These are phyloP conservation scores for Basidioascus undulatus DNA, from an alignment of 768 basidiomycete species.

Conservation along the genomic window DNA sequence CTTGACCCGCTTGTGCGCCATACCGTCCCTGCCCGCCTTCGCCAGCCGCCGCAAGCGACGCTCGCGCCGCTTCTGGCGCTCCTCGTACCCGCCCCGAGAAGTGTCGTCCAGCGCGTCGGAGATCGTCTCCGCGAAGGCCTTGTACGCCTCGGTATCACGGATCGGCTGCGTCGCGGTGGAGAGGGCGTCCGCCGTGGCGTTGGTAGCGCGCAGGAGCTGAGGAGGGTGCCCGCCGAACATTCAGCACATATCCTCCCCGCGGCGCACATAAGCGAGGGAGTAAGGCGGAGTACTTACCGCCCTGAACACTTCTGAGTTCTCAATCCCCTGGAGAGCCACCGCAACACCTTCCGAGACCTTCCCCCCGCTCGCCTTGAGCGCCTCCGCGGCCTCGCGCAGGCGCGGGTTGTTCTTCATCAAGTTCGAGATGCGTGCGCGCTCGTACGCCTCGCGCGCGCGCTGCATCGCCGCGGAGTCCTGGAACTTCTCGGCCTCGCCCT, in stretches of 20 bases:
- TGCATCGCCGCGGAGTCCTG: slow-evolving; percentile 96
- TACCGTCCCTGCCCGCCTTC: slow-evolving; percentile 31
- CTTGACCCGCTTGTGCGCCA: slow-evolving; percentile 27
- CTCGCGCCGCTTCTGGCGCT: slow-evolving; percentile 54
- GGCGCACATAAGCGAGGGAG: not conserved
- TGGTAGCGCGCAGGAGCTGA: slow-evolving; percentile 67
- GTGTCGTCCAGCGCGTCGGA: slow-evolving; percentile 74
- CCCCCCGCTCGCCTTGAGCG: slow-evolving; percentile 66
- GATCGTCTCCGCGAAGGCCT: slow-evolving; percentile 63
- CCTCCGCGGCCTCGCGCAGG: slow-evolving; percentile 75
- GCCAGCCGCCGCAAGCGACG: slow-evolving; percentile 59
- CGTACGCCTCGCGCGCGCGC: slow-evolving; percentile 70
- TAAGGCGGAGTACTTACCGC: slow-evolving; percentile 29
- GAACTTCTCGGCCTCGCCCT: slow-evolving; percentile 89
- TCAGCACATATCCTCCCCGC: not conserved
- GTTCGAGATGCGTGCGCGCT: slow-evolving; percentile 69
- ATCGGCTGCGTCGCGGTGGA: slow-evolving; percentile 86
- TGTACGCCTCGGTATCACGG: slow-evolving; percentile 85
- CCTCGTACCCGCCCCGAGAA: slow-evolving; percentile 59
- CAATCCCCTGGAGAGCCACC: slow-evolving; percentile 76
- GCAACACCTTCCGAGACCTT: slow-evolving; percentile 83
- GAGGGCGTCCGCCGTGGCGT: slow-evolving; percentile 63
- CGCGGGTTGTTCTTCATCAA: slow-evolving; percentile 91
- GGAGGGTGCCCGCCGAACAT: not conserved
- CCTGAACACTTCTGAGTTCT: slow-evolving; percentile 79